Base-by-base conservation (phyloP, 1,284 basidiomycete genomes). In the Trichosporon asahii region DNA sequence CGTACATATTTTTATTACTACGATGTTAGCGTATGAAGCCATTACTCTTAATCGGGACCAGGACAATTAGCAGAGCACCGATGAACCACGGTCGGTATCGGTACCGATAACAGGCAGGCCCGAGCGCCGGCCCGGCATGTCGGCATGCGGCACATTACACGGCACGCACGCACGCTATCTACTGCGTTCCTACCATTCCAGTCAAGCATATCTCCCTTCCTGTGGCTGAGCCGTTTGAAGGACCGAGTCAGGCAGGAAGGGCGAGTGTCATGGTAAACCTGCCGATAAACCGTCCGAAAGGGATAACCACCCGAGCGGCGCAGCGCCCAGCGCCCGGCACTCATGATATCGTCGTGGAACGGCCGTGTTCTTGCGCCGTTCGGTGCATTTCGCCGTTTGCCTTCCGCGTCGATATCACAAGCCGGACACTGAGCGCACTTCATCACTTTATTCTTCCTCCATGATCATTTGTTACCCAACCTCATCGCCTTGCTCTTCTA, bases 21-120 rank as follows among this genome's bases (percentile, higher is more conserved):
- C 57, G 29, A 61, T 61, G 57, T 61, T 61, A 61, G 27, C 57
- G 57, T 61, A 61, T 61, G 57, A 61, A 61, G 57, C 57, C 18
- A 61, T 31, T 61, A 33, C 27, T 61, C 57, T 61, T 6, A 27
- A 57, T 6, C 14, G 18, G 49, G 49, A 53, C 46, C 14, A 4
- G 46, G 46, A 18, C 49, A 53, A 5, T 37, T 12, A 8, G 40
- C 40, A 5, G 40, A 44, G 40, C 40, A n/a, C 18, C 18, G 6
- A 44, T 8, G 5, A 8, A 44, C 15, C 5, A 44, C 5, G 8
- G 18, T n/a, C 5, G 40, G 40, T 44, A 44, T n/a, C 31, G 31
- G 31, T 18, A n/a, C 18, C 8, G 40, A 44, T 44, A 44, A 44
- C 40, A n/a, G 8, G 18, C 15, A n/a, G 40, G 40, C 15, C 40